Percentiles rank a stretch among this genome's conserved stretches.
phyloP scores from a whole-genome alignment of 1,284 basidiomycete species.

The Ganoderma leucocontextum region DNA sequence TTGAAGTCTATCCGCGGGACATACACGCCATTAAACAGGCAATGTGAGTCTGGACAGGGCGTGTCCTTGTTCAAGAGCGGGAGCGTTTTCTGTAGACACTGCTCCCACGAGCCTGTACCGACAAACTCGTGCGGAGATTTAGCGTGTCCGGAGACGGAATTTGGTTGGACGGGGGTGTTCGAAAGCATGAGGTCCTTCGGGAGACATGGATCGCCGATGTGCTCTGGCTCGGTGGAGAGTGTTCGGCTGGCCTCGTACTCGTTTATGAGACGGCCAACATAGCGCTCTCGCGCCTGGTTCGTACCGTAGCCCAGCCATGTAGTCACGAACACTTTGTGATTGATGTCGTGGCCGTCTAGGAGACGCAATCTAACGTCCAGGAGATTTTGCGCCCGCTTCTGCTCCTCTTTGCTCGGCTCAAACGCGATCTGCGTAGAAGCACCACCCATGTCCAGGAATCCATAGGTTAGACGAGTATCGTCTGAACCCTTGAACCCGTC shows the following conservation, averaged over 20 bases:
- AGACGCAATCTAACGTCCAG: constrained; percentile 85
- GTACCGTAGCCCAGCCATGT: constrained; percentile 99
- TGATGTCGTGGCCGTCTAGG: constrained; percentile 86
- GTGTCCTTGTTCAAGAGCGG: constrained; percentile 88
- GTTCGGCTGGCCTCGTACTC: constrained; percentile 56
- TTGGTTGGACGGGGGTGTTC: constrained; percentile 58
- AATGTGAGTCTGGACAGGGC: constrained; percentile 86
- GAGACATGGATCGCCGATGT: constrained; percentile 89
- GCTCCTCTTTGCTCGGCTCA: constrained; percentile 73
- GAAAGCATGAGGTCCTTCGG: constrained; percentile 75
- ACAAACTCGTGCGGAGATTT: constrained; percentile 66
- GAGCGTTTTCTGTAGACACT: constrained; percentile 80
- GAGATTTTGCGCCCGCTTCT: constrained; percentile 66
- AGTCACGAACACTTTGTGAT: constrained; percentile 95
- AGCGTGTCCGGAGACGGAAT: constrained; percentile 51
- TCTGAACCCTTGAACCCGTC: constrained; percentile 86
- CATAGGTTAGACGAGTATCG: constrained; percentile 83
- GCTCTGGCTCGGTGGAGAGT: constrained; percentile 33
- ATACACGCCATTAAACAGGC: constrained; percentile 97
- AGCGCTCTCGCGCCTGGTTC: constrained; percentile 93
- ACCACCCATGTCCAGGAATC: constrained; percentile 99
- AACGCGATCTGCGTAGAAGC: constrained; percentile 99
- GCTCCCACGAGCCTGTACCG: constrained; percentile 93
- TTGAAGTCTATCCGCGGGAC: constrained; percentile 93
- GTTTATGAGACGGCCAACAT: constrained; percentile 74